These are phyloP conservation scores for Fusarium heterosporum DNA, from an alignment of 2,329 filamentous ascomycete genomes.

Conservation along the genomic window DNA sequence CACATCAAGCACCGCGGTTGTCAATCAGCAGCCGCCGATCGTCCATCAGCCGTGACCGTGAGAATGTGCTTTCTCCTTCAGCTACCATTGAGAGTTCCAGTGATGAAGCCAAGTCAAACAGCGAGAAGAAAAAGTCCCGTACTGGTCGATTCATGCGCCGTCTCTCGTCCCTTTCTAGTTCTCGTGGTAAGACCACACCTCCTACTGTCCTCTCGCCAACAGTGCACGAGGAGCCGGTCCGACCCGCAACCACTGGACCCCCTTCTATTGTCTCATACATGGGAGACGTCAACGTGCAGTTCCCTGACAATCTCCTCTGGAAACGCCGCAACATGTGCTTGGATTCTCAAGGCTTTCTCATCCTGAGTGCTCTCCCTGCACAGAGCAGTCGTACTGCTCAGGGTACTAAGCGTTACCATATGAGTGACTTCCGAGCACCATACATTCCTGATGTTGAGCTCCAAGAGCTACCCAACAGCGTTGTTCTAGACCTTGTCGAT, in stretches of 20 bases:
- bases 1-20: conserved; percentile 63
- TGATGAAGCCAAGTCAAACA: conserved; percentile 58
- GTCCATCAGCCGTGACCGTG: conserved; percentile 60
- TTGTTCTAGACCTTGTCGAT: conserved; percentile 70
- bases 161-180: conserved; percentile 65
- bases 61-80: conserved; percentile 55
- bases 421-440: conserved; percentile 84
- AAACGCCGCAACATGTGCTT: conserved; percentile 91
- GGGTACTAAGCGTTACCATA: conserved; percentile 80
- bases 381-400: conserved; percentile 61
- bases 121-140: conserved; percentile 63
- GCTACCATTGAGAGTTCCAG: conserved; percentile 59
- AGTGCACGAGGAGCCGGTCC: conserved; percentile 59
- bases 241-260: conserved; percentile 49
- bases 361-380: conserved; percentile 74
- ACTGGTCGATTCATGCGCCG: conserved; percentile 69
- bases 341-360: conserved; percentile 84
- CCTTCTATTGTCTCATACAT: conserved; percentile 72
- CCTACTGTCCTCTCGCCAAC: conserved; percentile 62
- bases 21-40: conserved; percentile 74
- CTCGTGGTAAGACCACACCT: conserved; percentile 58
- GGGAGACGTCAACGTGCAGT: conserved; percentile 95
- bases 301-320: conserved; percentile 95
- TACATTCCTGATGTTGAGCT: conserved; percentile 89
- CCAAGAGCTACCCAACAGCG: conserved; percentile 92